Conservation (phyloP, 768 basidiomycete genomes). For the Podaxis sp. region DNA sequence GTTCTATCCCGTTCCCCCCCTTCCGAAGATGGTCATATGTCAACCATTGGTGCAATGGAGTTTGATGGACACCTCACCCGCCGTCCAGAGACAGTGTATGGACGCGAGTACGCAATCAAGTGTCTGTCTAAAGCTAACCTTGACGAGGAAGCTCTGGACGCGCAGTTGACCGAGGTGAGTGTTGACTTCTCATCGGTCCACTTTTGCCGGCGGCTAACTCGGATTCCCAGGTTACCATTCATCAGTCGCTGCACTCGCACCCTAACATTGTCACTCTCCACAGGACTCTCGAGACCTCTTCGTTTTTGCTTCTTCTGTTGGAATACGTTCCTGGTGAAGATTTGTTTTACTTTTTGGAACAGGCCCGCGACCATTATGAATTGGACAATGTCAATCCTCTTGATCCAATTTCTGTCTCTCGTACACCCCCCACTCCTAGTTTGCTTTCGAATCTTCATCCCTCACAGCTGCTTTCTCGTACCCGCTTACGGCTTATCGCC, state of each 20-base stretch:
- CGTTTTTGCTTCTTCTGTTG: conserved; percentile 88
- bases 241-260: conserved; percentile 88
- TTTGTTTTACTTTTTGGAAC: conserved; percentile 97
- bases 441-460: conserved; percentile 83
- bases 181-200: conserved; percentile 18
- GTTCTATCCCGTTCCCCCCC: conserved; percentile 49
- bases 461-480: conserved; percentile 79
- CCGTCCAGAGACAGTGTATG: conserved; percentile 52
- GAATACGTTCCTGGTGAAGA: conserved; percentile 98
- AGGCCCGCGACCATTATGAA: conserved; percentile 85
- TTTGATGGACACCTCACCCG: conserved; percentile 39
- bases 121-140: conserved; percentile 94
- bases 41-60: conserved; percentile 56
- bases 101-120: conserved; percentile 92
- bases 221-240: conserved; percentile 75
- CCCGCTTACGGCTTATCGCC: conserved; percentile 88
- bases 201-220: conserved; percentile 18
- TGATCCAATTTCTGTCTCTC: conserved; percentile 46
- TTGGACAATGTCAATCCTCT: conserved; percentile 40
- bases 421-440: conserved; percentile 91
- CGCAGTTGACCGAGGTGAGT: conserved; percentile 87
- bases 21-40: conserved; percentile 58
- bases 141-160: conserved; percentile 79
- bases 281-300: conserved; percentile 88
- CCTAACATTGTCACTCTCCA: conserved; percentile 95